A percentile compares a stretch with the other conserved stretches of the same genome.
Conservation (phyloP, 2,329 filamentous ascomycete species). For the Trichoderma asperellum region DNA sequence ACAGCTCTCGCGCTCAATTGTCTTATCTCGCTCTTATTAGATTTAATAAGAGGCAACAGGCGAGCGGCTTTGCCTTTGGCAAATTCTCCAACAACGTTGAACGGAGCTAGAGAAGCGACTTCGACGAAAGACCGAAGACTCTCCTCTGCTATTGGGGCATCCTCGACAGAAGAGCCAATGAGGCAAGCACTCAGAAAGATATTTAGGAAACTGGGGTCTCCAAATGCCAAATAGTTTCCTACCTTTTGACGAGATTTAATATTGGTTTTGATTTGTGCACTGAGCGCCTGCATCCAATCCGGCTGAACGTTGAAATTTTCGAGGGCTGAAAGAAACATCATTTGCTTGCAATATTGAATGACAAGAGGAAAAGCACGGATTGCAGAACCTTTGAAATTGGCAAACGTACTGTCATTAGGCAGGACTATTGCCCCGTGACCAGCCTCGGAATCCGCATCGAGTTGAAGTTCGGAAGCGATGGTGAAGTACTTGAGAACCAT, state of each 20-base stretch:
- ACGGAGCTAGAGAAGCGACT: conserved; percentile 55
- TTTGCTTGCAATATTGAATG: conserved; percentile 66
- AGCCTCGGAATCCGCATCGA: conserved; percentile 36
- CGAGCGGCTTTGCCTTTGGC: conserved; percentile 50
- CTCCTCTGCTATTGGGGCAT: conserved; percentile 48
- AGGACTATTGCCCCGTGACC: not conserved
- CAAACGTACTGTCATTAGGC: conserved; percentile 39
- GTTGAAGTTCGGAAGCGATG: conserved; percentile 39
- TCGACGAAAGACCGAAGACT: conserved; percentile 59
- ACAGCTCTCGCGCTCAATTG: conserved; percentile 69
- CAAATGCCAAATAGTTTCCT: conserved; percentile 53
- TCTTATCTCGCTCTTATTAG: conserved; percentile 72
- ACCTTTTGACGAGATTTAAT: conserved; percentile 64
- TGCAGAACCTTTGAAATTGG: conserved; percentile 53
- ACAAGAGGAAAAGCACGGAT: conserved; percentile 68
- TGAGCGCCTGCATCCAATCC: conserved; percentile 83
- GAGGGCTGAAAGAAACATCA: conserved; percentile 56
- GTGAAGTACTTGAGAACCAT: conserved; percentile 57
- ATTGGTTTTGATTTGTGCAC: conserved; percentile 72
- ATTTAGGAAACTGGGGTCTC: conserved; percentile 45
- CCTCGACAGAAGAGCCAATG: conserved; percentile 56
- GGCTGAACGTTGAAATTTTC: conserved; percentile 64
- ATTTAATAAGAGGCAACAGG: conserved; percentile 65
- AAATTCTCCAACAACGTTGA: conserved; percentile 55
- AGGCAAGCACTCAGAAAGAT: conserved; percentile 60